These are phyloP conservation scores for Carpinus fangiana DNA, from an alignment of 306 rosid species.

Conservation along the genomic window DNA sequence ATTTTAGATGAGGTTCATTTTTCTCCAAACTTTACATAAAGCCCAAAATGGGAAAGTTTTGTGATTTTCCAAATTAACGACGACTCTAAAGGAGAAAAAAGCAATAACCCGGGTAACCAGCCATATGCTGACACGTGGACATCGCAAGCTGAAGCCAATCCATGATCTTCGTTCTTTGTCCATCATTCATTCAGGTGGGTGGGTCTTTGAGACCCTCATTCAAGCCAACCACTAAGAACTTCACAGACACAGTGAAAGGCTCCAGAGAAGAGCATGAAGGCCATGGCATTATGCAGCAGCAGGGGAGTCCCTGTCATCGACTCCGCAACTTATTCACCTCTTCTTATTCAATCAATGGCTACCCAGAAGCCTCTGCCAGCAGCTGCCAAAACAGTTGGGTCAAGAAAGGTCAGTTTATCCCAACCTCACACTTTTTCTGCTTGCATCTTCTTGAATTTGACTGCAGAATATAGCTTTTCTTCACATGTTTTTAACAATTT, in stretches of 20 bases:
- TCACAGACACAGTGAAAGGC: not conserved
- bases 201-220: not conserved
- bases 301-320: conserved; percentile 30
- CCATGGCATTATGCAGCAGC: conserved; percentile 37
- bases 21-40: no score
- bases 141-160: conserved; percentile 33
- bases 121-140: conserved; percentile 39
- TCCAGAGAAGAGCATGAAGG: conserved; percentile 46
- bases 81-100: not conserved
- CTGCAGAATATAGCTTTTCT: not conserved
- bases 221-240: not conserved
- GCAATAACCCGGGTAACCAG: not conserved
- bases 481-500: not conserved
- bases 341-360: conserved; percentile 67
- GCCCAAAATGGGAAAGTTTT: not conserved
- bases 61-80: not conserved
- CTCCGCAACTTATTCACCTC: conserved; percentile 36
- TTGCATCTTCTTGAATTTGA: not conserved
- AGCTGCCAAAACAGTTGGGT: conserved; percentile 49
- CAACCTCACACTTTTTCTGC: not conserved
- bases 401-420: conserved; percentile 58
- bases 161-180: conserved; percentile 21
- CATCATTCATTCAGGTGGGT: conserved; percentile 24
- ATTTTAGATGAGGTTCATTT: no score
- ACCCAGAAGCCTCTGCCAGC: conserved; percentile 63